phyloP scores from a whole-genome alignment of 176 grass and related monocot genomes.

The Hyparrhenia diplandra region DNA sequence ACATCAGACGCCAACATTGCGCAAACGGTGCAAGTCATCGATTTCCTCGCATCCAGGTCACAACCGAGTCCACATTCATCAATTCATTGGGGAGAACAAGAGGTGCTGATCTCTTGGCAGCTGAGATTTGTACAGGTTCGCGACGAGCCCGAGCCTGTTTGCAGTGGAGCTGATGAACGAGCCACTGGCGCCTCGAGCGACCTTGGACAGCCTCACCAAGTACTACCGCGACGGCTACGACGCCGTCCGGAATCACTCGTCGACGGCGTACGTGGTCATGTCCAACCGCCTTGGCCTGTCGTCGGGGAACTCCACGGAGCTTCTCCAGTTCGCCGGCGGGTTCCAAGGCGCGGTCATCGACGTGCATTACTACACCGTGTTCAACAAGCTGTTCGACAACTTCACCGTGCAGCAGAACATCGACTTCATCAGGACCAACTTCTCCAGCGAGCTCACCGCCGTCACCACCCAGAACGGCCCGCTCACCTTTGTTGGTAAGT shows the following conservation, averaged over 20 bases:
- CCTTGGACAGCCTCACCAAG: slow-evolving; percentile 46
- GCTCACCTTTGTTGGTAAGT: slow-evolving; percentile 47
- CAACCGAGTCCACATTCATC: not conserved
- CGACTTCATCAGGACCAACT: slow-evolving; percentile 31
- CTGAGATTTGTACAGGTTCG: slow-evolving; percentile 36
- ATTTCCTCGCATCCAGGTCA: slow-evolving; percentile 55
- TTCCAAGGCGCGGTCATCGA: slow-evolving; percentile 36
- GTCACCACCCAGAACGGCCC: slow-evolving; percentile 33
- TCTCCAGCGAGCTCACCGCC: not conserved
- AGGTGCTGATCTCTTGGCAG: not conserved
- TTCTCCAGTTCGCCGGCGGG: slow-evolving; percentile 27
- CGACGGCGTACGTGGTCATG: slow-evolving; percentile 61
- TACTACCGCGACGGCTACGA: slow-evolving; percentile 67
- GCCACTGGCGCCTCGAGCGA: slow-evolving; percentile 27
- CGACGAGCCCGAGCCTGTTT: slow-evolving; percentile 31
- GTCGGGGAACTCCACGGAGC: not conserved
- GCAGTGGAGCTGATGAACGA: slow-evolving; percentile 78
- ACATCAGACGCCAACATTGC: slow-evolving; percentile 38
- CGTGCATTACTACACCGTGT: slow-evolving; percentile 57
- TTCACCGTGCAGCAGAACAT: slow-evolving; percentile 57
- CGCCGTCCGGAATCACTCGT: slow-evolving; percentile 45
- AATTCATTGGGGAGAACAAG: not conserved
- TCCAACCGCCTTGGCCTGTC: slow-evolving; percentile 59
- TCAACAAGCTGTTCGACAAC: slow-evolving; percentile 7
- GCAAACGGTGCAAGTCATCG: slow-evolving; percentile 46